phyloP scores from a whole-genome alignment of 192 early-diverging fungal species.

The Coemansia sp. region DNA sequence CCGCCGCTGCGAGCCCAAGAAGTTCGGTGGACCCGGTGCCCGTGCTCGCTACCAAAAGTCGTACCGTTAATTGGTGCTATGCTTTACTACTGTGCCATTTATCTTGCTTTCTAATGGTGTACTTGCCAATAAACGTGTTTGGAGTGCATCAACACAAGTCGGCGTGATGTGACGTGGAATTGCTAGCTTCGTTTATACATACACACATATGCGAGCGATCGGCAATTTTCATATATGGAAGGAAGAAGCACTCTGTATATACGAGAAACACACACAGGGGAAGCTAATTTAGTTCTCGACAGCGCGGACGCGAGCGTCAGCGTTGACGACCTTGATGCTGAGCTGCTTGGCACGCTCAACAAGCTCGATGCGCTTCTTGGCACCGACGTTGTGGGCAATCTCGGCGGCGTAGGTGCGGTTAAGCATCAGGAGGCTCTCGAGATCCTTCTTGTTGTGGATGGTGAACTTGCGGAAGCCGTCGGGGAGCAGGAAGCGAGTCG shows the following conservation, averaged over 20 bases:
- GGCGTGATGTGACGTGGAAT: no score
- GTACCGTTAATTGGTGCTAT: slow-evolving; percentile 73
- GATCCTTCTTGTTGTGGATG: slow-evolving; percentile 88
- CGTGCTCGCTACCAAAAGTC: slow-evolving; percentile 94
- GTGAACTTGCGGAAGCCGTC: slow-evolving; percentile 99
- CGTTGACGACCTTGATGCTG: slow-evolving; percentile 96
- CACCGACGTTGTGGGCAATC: slow-evolving; percentile 97
- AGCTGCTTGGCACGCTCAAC: slow-evolving; percentile 95
- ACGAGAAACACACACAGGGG: not conserved
- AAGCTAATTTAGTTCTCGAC: slow-evolving; percentile 66
- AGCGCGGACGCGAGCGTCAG: slow-evolving; percentile 79
- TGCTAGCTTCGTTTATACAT: no score
- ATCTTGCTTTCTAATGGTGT: slow-evolving; percentile 24
- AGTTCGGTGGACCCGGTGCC: slow-evolving; percentile 99
- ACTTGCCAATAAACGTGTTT: slow-evolving; percentile 42
- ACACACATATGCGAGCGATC: not conserved
- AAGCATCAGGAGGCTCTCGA: slow-evolving; percentile 98
- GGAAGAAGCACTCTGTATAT: not conserved
- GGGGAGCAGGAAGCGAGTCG: slow-evolving; percentile 96
- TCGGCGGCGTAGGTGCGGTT: slow-evolving; percentile 99
- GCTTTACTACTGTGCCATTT: slow-evolving; percentile 29
- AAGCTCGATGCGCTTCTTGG: slow-evolving; percentile 92
- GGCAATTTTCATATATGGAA: not conserved
- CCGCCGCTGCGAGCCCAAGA: slow-evolving; percentile 99
- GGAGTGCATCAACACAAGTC: not conserved